Conservation (phyloP, 108 stramenopile species). For the Skeletonema tropicum region DNA sequence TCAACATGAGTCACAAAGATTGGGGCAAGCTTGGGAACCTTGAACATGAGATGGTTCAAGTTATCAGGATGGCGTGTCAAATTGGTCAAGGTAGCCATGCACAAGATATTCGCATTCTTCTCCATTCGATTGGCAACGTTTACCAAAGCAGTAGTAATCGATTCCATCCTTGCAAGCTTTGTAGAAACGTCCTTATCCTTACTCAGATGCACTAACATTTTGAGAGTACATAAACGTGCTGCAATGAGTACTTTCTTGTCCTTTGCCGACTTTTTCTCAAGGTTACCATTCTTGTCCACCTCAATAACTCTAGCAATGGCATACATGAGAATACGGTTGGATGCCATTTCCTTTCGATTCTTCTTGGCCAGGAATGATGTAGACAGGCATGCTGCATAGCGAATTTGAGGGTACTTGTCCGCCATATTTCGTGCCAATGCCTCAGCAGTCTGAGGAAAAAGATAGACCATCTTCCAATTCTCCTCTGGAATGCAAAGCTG, state of each 20-base stretch:
- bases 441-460: constrained; percentile 44
- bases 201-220: constrained; percentile 44
- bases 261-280: constrained; percentile 23
- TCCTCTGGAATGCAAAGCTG: constrained; percentile 49
- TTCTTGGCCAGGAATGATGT: constrained; percentile 43
- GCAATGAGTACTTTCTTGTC: constrained; percentile 39
- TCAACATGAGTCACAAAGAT: constrained; percentile 13
- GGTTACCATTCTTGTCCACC: constrained; percentile 42
- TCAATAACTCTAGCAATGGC: constrained; percentile 43
- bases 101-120: constrained; percentile 44
- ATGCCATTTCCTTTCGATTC: constrained; percentile 40
- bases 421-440: constrained; percentile 47
- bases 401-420: constrained; percentile 48
- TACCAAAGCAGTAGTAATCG: constrained; percentile 29
- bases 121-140: constrained; percentile 41
- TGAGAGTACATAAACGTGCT: constrained; percentile 32
- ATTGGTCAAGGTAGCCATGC: constrained; percentile 48
- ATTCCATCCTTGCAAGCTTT: constrained; percentile 26
- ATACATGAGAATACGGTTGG: constrained; percentile 39
- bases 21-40: constrained; percentile 21
- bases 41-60: constrained; percentile 30
- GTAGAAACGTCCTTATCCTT: constrained; percentile 42
- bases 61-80: constrained; percentile 48
- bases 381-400: constrained; percentile 43
- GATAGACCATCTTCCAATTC: constrained; percentile 42